Evolutionary conservation across 179 eudicot genomes (phyloP).

Genomic region (Heliamphora pulchella): DNA sequence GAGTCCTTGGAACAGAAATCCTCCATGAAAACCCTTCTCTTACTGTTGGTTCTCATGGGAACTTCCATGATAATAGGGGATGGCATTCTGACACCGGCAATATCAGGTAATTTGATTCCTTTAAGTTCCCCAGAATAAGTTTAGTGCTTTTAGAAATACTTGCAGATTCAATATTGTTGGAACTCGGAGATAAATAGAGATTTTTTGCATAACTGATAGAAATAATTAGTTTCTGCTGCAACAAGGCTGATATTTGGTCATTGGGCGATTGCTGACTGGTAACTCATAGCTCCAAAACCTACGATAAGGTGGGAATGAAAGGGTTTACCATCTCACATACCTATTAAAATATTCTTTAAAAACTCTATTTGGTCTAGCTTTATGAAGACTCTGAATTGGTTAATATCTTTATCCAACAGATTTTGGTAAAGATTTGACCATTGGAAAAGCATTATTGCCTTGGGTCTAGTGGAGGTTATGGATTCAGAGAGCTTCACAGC

Average conservation of each 20-base stretch:
- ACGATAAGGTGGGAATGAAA: neutral
- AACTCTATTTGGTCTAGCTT: neutral
- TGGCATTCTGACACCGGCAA: conserved; percentile 93
- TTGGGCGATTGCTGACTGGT: neutral
- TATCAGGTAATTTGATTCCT: neutral
- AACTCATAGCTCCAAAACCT: neutral
- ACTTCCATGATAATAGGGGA: conserved; percentile 93
- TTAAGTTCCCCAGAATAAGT: neutral
- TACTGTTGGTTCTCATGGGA: conserved; percentile 79
- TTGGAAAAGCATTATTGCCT: neutral
- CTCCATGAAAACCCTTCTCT: conserved; percentile 50
- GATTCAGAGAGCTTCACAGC: neutral
- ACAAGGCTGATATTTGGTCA: neutral
- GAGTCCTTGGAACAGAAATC: conserved; percentile 60
- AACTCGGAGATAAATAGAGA: neutral
- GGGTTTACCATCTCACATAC: neutral
- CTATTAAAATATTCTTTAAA: neutral
- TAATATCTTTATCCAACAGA: neutral
- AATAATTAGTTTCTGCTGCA: neutral
- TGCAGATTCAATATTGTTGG: neutral
- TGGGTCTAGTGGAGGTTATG: neutral
- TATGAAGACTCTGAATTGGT: conserved; percentile 1
- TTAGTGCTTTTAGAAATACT: neutral
- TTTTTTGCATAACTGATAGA: neutral
- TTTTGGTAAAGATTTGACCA: neutral